phyloP scores from a whole-genome alignment of 169 alveolate genomes.

The Fabrea salina region DNA sequence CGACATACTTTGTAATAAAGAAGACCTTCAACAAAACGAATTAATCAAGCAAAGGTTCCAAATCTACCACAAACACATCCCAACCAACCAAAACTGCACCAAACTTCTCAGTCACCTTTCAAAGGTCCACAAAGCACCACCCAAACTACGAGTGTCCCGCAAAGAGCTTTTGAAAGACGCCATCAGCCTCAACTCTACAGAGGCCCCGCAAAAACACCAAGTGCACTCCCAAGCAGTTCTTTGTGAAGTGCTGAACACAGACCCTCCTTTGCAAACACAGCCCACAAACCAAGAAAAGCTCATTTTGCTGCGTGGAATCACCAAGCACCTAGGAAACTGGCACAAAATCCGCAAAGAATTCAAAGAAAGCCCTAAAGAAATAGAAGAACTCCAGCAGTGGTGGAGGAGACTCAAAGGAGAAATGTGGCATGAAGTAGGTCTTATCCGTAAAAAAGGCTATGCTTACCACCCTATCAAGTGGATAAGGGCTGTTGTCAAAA shows the following conservation, averaged over 20 bases:
- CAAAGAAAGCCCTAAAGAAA: slow-evolving; percentile 5
- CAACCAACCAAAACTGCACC: neutral
- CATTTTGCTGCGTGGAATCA: neutral
- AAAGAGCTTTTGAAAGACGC: neutral
- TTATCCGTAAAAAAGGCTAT: neutral
- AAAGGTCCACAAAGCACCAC: neutral
- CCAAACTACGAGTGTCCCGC: neutral
- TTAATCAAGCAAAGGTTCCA: neutral
- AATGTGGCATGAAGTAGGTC: slow-evolving; percentile 17
- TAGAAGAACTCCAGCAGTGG: neutral
- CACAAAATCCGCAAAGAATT: slow-evolving; percentile 23
- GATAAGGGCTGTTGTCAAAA: slow-evolving; percentile 19
- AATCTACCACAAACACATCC: neutral
- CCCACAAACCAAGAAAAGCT: neutral
- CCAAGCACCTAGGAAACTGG: slow-evolving; percentile 25
- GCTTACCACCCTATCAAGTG: slow-evolving; percentile 10
- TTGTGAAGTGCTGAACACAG: neutral
- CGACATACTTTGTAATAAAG: slow-evolving; percentile 12
- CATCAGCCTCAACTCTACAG: neutral
- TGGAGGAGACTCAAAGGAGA: slow-evolving; percentile 14
- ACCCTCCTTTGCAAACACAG: neutral
- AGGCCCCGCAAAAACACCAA: neutral
- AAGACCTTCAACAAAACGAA: slow-evolving; percentile 3
- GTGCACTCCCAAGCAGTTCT: neutral
- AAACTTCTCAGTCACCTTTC: neutral